A percentile compares a stretch with the other conserved stretches of the same genome.
phyloP scores from a whole-genome alignment of 768 basidiomycete genomes.

The Termitomyces heimii region DNA sequence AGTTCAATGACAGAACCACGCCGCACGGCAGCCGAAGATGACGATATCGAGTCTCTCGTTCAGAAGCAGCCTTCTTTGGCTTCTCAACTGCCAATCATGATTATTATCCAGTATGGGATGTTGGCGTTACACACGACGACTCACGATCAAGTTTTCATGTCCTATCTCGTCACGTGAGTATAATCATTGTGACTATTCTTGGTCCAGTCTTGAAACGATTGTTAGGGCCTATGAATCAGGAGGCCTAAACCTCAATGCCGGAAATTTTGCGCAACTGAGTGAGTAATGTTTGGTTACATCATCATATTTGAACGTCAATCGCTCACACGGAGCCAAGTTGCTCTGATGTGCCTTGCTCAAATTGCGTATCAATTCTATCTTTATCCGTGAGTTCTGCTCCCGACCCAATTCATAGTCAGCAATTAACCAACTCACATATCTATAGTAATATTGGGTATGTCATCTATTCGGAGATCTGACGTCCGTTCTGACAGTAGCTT shows the following conservation, averaged over 20 bases:
- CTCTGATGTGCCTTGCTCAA: slow-evolving; percentile 91
- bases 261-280: slow-evolving; percentile 91
- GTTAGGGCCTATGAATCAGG: slow-evolving; percentile 73
- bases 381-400: slow-evolving; percentile 60
- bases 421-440: background rate
- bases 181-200: background rate
- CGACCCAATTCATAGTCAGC: background rate
- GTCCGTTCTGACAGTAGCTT: slow-evolving; percentile 3
- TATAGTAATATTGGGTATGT: slow-evolving; percentile 61
- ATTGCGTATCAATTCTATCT: slow-evolving; percentile 89
- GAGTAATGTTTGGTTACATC: slow-evolving; percentile 16
- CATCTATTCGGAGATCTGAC: background rate
- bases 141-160: slow-evolving; percentile 88
- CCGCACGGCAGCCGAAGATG: slow-evolving; percentile 16
- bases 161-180: slow-evolving; percentile 83
- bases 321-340: slow-evolving; percentile 43
- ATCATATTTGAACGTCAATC: background rate
- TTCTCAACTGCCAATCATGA: slow-evolving; percentile 71
- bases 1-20: slow-evolving; percentile 47
- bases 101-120: slow-evolving; percentile 89
- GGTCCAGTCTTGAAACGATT: slow-evolving; percentile 1
- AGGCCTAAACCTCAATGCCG: slow-evolving; percentile 88
- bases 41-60: slow-evolving; percentile 31
- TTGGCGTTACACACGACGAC: slow-evolving; percentile 86
- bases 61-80: slow-evolving; percentile 62